Evolutionary conservation across 768 basidiomycete genomes (phyloP).

Genomic region (Gyrodon lividus): DNA sequence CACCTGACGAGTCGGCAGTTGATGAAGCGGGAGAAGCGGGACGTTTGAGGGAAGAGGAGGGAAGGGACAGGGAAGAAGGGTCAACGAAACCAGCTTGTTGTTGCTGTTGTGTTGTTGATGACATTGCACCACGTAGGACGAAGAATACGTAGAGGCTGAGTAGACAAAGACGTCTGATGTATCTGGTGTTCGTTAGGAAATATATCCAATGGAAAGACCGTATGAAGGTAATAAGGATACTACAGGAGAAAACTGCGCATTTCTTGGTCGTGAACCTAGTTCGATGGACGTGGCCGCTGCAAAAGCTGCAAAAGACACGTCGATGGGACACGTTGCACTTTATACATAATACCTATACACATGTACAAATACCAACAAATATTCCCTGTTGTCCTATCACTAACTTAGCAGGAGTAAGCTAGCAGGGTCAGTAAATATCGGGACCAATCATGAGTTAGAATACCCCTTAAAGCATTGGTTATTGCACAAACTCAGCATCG

Average conservation of each 20-base stretch:
- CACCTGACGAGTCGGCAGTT: conserved; percentile 10
- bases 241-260: conserved; percentile 16
- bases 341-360: conserved; percentile 25
- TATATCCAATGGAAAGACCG: background rate
- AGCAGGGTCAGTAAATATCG: no score
- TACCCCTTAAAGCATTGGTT: no score
- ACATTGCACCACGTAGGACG: conserved; percentile 17
- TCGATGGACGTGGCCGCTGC: conserved; percentile 21
- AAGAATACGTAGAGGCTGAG: background rate
- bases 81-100: conserved; percentile 31
- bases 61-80: conserved; percentile 40
- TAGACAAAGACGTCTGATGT: background rate
- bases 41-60: conserved; percentile 32
- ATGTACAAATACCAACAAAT: conserved; percentile 25
- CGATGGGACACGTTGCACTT: conserved; percentile 29
- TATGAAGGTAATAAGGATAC: conserved; percentile 22
- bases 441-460: no score
- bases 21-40: conserved; percentile 28
- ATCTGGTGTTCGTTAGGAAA: background rate
- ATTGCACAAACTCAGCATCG: no score
- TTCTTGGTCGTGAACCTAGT: conserved; percentile 1
- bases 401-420: no score
- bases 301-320: conserved; percentile 24
- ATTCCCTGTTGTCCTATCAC: no score
- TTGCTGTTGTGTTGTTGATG: conserved; percentile 17